Evolutionary conservation across 225 moss, liverwort and hornwort genomes (phyloP), one percentile per base, ranked within the genome.

Genomic region (Antitrichia curtipendula): DNA sequence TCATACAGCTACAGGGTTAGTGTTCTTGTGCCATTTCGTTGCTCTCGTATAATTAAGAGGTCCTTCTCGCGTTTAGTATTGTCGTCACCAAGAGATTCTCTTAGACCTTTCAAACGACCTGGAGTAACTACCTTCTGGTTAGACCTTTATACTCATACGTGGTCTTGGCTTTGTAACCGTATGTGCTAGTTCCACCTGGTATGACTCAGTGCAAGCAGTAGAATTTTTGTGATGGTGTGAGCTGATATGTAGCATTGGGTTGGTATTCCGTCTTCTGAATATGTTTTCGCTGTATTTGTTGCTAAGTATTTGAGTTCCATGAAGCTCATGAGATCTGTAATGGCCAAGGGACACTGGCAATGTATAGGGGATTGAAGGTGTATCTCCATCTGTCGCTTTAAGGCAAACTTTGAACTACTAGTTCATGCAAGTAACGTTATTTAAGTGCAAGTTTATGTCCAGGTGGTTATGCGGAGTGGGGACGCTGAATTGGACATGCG

Each of bases 401-500:
- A 71, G 71, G 18, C 56, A 66, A 56, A 52, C 27, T 52, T 80
- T 71, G 56, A 81, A 81, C 57, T 73, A 58, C 43, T 74, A 57
- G 40, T 71, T 84, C 49, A 75, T 88, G 41, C 75, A n/a, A 84
- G 75, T 84, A 78, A 38, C 56, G 64, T 49, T 53, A 41, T 78
- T 57, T 14, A 65, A 54, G 64, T 87, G 73, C 77, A 34, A 71
- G 66, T 34, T 61, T 61, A n/a, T 86, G 85, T 87, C 79, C 93
- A 98, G 98, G 98, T 97, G 49, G 90, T 99, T 80, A 99, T 99
- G 99, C 91, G 97, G 84, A 99, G 96, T 91, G 99, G 99, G 62
- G 97, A 99, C 88, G 99, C 99, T 75, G 97, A 99, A 89, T 88
- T 99, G 88, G 99, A 99, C 90, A 99, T 99, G 99, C 93, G 97